phyloP scores from a whole-genome alignment of 2,329 filamentous ascomycete species.

The Fusarium camptoceras region DNA sequence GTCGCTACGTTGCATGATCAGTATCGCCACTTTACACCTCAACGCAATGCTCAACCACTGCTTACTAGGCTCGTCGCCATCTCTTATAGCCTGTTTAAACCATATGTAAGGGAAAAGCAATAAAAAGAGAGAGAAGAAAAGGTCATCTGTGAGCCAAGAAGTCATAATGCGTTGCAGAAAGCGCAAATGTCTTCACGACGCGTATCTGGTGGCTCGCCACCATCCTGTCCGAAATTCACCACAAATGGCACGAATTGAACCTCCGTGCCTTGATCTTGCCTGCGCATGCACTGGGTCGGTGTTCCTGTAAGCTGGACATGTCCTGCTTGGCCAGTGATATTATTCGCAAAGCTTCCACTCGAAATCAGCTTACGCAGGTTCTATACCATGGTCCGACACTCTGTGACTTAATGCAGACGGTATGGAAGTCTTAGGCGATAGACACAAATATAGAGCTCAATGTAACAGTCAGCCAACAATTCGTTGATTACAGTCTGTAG shows the following conservation, averaged over 20 bases:
- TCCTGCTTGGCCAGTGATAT: too few relatives aligned
- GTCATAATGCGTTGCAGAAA: too few relatives aligned
- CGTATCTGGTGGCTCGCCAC: too few relatives aligned
- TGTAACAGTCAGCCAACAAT: neutral
- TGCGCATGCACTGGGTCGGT: neutral
- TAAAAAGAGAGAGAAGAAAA: too few relatives aligned
- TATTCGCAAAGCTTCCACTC: neutral
- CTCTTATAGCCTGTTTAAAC: too few relatives aligned
- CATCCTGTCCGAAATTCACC: neutral
- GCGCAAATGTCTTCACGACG: too few relatives aligned
- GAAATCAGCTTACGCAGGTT: rapidly evolving
- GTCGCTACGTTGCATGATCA: neutral
- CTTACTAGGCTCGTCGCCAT: neutral
- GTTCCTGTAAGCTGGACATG: too few relatives aligned
- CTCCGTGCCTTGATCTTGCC: neutral
- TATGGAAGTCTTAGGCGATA: neutral
- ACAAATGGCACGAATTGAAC: neutral
- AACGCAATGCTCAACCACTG: neutral
- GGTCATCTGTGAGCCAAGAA: too few relatives aligned
- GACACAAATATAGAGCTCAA: neutral
- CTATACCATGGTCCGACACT: neutral
- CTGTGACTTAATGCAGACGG: neutral
- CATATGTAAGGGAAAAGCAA: too few relatives aligned
- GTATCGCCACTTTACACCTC: neutral
- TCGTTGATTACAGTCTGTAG: neutral